Evolutionary conservation across 2,329 filamentous ascomycete species (phyloP), one percentile per base, ranked within the genome.

Genomic region (Fusarium subtropicale): DNA sequence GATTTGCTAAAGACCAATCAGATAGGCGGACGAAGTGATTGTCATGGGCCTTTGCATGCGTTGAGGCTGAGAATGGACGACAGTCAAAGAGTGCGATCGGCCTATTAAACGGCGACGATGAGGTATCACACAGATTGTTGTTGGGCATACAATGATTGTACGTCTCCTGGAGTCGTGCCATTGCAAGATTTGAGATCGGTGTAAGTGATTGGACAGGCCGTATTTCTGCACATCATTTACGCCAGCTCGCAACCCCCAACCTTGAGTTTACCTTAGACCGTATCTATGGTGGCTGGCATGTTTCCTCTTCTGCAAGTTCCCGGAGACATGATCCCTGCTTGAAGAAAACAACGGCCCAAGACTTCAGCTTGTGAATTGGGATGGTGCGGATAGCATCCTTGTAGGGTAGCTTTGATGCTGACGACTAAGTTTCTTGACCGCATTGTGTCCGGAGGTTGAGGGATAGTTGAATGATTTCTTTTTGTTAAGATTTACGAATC

Each of bases 251-350:
- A 8, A 33, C 51, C 28, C 50, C 20, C 47, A 53, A 33, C 36
- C 18, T 52, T 61, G 15, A 51, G 46, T 50, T 51, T 51, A 31
- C 50, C 63, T 68, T 52, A 54, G 67, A 48, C 58, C 63, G 24
- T 50, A 52, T 22, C 20, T 22, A 22, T 16, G 24, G 54, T 44
- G 66, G 66, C 31, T 44, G 62, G 66, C 24, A 44, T 66, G 61
- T 52, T 56, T 45, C 20, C 41, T 26, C 26, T 20, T 44, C 22
- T 33, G 7, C 33, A 51, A 41, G 28, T 13, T 55, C 34, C 38
- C 56, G 34, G 56, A 68, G 66, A 46, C 31, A 30, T 56, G 24
- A 68, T 53, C 67, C 62, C 36, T 68, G 66, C 34, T 31, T 10
- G 18, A 41, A 39, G 39, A 36, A 24, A 36, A 41, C 16, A 44